A percentile compares a stretch with the other conserved stretches of the same genome.
phyloP scores from a whole-genome alignment of 345 rosid species.

The Toxicodendron radicans region DNA sequence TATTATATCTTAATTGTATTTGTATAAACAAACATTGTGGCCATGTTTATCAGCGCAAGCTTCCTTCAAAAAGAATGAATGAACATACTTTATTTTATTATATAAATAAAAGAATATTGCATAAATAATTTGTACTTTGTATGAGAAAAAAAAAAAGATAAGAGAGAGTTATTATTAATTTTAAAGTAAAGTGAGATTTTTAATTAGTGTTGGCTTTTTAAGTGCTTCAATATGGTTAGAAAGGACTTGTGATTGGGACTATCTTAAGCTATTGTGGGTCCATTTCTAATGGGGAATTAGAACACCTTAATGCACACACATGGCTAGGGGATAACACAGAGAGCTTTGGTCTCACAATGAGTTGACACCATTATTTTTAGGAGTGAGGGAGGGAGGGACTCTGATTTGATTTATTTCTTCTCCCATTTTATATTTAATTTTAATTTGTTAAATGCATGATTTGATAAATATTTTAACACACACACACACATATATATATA shows the following conservation, averaged over 20 bases:
- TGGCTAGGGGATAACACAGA: slow-evolving; percentile 30
- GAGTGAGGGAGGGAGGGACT: slow-evolving; percentile 22
- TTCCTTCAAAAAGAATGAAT: slow-evolving; percentile 14
- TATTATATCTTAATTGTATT: too few relatives aligned
- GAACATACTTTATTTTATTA: not conserved
- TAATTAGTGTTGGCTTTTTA: slow-evolving; percentile 13
- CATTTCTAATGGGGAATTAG: slow-evolving; percentile 27
- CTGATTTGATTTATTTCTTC: slow-evolving; percentile 31
- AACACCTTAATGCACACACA: slow-evolving; percentile 34
- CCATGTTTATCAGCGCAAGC: slow-evolving; percentile 25
- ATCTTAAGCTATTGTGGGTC: slow-evolving; percentile 24
- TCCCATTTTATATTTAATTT: slow-evolving; percentile 4
- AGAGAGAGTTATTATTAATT: not conserved
- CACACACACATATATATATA: too few relatives aligned
- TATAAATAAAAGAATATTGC: too few relatives aligned
- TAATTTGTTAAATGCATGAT: too few relatives aligned
- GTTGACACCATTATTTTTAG: slow-evolving; percentile 47
- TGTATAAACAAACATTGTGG: slow-evolving; percentile 16
- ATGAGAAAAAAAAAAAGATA: not conserved
- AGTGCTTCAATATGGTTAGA: slow-evolving; percentile 9
- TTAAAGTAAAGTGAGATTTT: slow-evolving; percentile 15
- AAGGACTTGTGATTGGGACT: slow-evolving; percentile 46
- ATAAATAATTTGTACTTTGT: not conserved
- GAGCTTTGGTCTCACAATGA: slow-evolving; percentile 49
- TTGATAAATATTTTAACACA: too few relatives aligned